phyloP scores from a whole-genome alignment of 2,329 filamentous ascomycete species.

The Tolypocladium sp. region DNA sequence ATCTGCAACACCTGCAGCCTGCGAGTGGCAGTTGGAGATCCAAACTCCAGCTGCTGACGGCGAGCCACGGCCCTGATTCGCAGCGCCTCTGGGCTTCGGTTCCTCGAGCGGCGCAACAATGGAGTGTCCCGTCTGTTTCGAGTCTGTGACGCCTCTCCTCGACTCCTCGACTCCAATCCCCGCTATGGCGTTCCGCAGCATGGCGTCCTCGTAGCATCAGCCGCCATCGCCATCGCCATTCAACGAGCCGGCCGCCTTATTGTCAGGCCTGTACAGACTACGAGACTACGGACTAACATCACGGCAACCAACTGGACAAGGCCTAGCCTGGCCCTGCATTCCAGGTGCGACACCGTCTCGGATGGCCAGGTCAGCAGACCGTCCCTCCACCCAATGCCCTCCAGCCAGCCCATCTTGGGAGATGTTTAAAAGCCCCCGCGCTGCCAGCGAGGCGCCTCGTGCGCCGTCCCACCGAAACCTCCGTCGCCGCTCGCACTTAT shows the following conservation, averaged over 20 bases:
- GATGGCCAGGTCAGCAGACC: not conserved
- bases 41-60: too few relatives aligned
- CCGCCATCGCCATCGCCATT: not conserved
- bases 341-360: not conserved
- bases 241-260: not conserved
- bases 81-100: not conserved
- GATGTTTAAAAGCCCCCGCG: not conserved
- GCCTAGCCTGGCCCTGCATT: not conserved
- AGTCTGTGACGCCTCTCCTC: too few relatives aligned
- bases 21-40: not conserved
- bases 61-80: too few relatives aligned
- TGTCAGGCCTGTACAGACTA: not conserved
- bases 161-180: too few relatives aligned
- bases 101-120: not conserved
- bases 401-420: not conserved
- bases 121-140: too few relatives aligned
- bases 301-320: not conserved
- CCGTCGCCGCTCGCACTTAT: not conserved
- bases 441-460: not conserved
- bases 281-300: too few relatives aligned
- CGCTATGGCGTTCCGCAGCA: not conserved
- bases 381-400: not conserved
- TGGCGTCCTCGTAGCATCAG: not conserved
- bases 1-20: not conserved
- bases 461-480: not conserved